Evolutionary conservation across 257 asterid species (phyloP).

Genomic region (Phtheirospermum japonicum): DNA sequence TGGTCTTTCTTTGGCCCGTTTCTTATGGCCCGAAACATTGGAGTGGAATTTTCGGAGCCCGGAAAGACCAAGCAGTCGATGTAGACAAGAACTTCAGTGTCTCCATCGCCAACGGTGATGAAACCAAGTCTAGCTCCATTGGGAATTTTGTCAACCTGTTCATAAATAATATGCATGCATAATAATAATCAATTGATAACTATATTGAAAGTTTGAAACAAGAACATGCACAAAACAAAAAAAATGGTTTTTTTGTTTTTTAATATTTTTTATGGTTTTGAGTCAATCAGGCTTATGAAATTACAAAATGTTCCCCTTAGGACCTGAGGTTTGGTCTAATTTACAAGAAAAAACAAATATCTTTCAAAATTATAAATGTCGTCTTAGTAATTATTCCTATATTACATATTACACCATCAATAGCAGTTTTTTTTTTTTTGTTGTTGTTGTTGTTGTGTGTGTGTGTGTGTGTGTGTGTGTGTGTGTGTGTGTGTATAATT

Average conservation of each 20-base stretch:
- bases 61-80: slow-evolving; percentile 83
- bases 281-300: not conserved
- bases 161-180: not conserved
- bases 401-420: not conserved
- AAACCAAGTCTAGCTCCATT: slow-evolving; percentile 95
- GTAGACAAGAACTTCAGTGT: slow-evolving; percentile 65
- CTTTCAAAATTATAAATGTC: not conserved
- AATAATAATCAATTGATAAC: not conserved
- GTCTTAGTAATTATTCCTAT: not conserved
- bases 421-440: not conserved
- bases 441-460: too few species aligned
- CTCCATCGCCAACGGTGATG: slow-evolving; percentile 62
- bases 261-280: not conserved
- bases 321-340: not conserved
- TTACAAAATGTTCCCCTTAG: too few species aligned
- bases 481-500: too few species aligned
- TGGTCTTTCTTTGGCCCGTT: slow-evolving; percentile 64
- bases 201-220: not conserved
- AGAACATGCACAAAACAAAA: not conserved
- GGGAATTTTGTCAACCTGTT: slow-evolving; percentile 81
- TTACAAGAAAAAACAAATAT: not conserved
- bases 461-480: too few species aligned
- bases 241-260: too few species aligned
- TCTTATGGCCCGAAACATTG: slow-evolving; percentile 72
- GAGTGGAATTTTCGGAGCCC: slow-evolving; percentile 47